A percentile compares a stretch with the other conserved stretches of the same genome.
Conservation (phyloP, 192 early-diverging fungal species). For the Coemansia sp. region DNA sequence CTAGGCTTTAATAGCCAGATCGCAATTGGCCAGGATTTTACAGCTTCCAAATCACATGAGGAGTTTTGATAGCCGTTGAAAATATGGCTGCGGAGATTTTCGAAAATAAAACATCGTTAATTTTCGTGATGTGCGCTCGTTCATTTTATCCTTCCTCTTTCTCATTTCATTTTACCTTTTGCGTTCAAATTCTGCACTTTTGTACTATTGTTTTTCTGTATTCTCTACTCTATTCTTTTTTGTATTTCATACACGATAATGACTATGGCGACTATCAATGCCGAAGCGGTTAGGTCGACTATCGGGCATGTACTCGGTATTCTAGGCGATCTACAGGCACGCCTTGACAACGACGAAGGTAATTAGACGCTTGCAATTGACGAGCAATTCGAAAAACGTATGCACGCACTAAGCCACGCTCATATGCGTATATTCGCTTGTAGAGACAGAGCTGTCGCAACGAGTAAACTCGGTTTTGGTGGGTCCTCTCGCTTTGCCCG, state of each 20-base stretch:
- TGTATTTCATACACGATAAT: conserved; percentile 5
- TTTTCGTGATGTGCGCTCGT: too few species aligned
- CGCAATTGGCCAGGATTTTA: too few species aligned
- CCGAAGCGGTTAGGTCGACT: conserved; percentile 23
- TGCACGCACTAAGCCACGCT: neutral
- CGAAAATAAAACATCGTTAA: too few species aligned
- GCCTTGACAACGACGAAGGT: conserved; percentile 16
- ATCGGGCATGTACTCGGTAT: conserved; percentile 34
- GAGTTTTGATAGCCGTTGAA: too few species aligned
- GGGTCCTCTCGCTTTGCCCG: neutral
- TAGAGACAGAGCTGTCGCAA: conserved; percentile 1
- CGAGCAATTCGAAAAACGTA: neutral
- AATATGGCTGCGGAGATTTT: too few species aligned
- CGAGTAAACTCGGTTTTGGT: neutral
- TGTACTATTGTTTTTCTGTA: neutral
- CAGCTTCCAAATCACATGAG: too few species aligned
- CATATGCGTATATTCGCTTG: neutral
- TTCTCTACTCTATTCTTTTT: neutral
- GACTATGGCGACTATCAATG: conserved; percentile 11
- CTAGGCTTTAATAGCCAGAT: too few species aligned
- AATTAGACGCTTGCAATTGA: neutral
- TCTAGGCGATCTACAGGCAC: conserved; percentile 23
- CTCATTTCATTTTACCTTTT: too few species aligned
- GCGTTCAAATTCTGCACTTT: neutral
- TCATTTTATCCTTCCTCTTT: too few species aligned